Base-by-base conservation (phyloP, 371 early-diverging fungal species). In the Mucor sp. region DNA sequence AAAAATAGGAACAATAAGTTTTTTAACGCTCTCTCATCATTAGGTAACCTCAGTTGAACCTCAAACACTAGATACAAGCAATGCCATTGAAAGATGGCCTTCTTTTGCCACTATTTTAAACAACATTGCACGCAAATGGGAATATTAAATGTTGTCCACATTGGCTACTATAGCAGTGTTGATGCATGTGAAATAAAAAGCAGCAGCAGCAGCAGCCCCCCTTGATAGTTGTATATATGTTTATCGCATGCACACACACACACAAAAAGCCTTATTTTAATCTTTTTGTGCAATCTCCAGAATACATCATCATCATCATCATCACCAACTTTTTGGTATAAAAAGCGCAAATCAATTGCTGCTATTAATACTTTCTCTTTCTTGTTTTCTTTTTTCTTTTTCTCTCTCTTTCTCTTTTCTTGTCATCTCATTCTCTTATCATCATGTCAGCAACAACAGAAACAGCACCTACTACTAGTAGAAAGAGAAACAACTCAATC, bases 11-110 rank as follows among this genome's bases (percentile, higher is more conserved):
- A 47, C 47, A 47, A 47, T 47, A 47, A 47, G 47, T 33, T 19
- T 23, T 33, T 19, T 23, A 55, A 17, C 12, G 28, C 6, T 30
- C 4, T 33, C 11, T 39, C 6, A n/a, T 58, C n/a, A 17, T 21
- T 63, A 78, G 74, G 70, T 68, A 9, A 69, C 62, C n/a, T 74
- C 73, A 4, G 61, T 73, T 35, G 48, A 71, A 30, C 57, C 63
- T 17, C 44, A 50, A 33, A 66, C 64, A 25, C 27, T 63, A 12
- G 30, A 72, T 5, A 27, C 21, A n/a, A 19, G 44, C 0, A 44
- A 65, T 21, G 7, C 47, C 5, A 28, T 41, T 25, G 17, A 56
- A 23, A 66, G 65, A 65, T 73, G 73, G 73, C 23, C 58, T 21
- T 66, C 66, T 0, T 69, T 73, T 37, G 56, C 57, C 4, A 43